Conservation (phyloP, 768 basidiomycete genomes). For the Bullera alba region DNA sequence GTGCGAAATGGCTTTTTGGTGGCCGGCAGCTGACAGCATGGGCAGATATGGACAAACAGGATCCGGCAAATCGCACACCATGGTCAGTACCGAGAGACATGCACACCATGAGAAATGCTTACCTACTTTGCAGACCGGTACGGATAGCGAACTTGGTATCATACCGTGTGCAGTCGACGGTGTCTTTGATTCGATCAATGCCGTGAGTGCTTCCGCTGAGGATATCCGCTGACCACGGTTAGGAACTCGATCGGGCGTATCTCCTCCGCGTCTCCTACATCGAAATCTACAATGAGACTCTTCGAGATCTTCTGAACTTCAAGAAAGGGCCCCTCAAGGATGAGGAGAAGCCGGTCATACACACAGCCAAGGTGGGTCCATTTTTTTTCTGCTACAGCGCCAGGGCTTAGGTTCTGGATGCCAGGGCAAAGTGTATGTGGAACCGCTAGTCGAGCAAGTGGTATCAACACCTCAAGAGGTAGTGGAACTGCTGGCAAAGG, state of each 20-base stretch:
- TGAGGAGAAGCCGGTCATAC: conserved; percentile 40
- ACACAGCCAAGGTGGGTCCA: conserved; percentile 36
- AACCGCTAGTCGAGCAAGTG: conserved; percentile 56
- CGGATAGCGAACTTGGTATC: conserved; percentile 35
- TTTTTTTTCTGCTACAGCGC: background rate
- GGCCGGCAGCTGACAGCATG: conserved; percentile 2
- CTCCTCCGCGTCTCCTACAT: conserved; percentile 44
- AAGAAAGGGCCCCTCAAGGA: conserved; percentile 33
- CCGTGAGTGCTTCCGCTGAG: conserved; percentile 18
- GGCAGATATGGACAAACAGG: conserved; percentile 44
- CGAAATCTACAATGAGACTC: conserved; percentile 45
- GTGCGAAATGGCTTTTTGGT: background rate
- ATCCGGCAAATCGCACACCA: conserved; percentile 40
- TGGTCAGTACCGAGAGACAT: conserved; percentile 16
- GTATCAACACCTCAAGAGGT: conserved; percentile 74
- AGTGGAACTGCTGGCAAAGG: conserved; percentile 62
- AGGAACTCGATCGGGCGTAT: conserved; percentile 40
- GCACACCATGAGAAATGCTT: background rate
- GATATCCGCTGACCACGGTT: background rate
- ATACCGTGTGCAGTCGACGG: conserved; percentile 44
- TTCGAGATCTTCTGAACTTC: conserved; percentile 40
- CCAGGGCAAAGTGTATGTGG: conserved; percentile 42
- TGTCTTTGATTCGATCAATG: conserved; percentile 44
- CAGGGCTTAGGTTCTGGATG: too few relatives aligned
- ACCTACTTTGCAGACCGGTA: conserved; percentile 27